A percentile compares a stretch with the other conserved stretches of the same genome.
phyloP scores from a whole-genome alignment of 305 asterid genomes.

The Fraxinus xanthoxyloides region DNA sequence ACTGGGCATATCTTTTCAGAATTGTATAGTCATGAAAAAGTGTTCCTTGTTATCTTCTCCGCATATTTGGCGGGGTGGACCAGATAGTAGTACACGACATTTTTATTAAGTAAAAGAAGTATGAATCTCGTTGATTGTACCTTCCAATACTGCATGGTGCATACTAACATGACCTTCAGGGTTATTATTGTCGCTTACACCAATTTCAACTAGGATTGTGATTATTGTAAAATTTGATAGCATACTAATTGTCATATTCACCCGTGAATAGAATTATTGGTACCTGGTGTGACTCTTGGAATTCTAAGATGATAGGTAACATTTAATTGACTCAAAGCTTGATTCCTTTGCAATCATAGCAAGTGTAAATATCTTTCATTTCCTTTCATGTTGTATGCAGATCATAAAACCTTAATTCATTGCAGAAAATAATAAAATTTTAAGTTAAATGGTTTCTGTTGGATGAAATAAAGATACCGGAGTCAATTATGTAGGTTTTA shows the following conservation, averaged over 20 bases:
- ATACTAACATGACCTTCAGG: background rate
- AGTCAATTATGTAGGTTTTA: background rate
- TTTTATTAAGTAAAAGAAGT: background rate
- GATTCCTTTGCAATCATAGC: background rate
- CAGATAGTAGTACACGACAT: background rate
- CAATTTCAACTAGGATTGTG: background rate
- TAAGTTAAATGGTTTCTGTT: background rate
- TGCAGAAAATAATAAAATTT: background rate
- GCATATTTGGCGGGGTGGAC: background rate
- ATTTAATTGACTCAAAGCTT: background rate
- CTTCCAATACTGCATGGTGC: background rate
- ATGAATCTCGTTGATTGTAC: background rate
- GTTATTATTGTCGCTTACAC: background rate
- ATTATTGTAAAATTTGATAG: background rate
- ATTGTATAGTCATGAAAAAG: background rate
- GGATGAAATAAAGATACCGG: background rate
- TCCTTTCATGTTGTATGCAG: background rate
- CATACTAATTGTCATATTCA: background rate
- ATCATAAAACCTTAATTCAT: background rate
- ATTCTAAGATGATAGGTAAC: background rate
- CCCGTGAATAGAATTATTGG: background rate
- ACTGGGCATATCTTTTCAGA: background rate
- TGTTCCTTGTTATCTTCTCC: background rate
- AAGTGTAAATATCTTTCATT: background rate
- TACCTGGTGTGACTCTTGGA: background rate